Conservation (phyloP, 805 yeast genomes). For the Candida pseudofarinosa region DNA sequence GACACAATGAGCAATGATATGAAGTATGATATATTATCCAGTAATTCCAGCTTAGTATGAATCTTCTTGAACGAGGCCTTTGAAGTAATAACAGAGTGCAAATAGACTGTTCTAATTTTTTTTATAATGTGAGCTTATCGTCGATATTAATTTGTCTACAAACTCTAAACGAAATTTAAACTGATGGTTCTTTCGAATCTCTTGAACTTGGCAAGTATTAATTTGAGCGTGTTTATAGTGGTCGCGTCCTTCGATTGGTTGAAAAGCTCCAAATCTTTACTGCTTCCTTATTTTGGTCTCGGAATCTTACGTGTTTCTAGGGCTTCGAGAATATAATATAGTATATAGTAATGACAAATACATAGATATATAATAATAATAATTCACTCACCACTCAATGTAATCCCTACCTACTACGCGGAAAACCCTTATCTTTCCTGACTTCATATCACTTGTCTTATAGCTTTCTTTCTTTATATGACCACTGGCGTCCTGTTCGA, state of each 20-base stretch:
- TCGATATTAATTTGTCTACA: neutral
- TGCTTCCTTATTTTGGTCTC: conserved; percentile 6
- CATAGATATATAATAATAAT: too few species aligned
- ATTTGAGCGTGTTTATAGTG: neutral
- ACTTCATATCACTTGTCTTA: conserved; percentile 65
- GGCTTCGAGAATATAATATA: too few species aligned
- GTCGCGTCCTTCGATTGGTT: neutral
- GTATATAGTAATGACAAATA: too few species aligned
- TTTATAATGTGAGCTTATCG: neutral
- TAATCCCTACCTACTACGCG: conserved; percentile 71
- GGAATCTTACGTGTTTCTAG: conserved; percentile 3
- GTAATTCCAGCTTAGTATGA: neutral
- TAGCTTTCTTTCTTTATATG: conserved; percentile 58
- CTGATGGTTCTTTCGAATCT: neutral
- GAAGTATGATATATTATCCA: neutral
- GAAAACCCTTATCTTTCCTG: conserved; percentile 77
- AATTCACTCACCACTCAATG: conserved; percentile 75
- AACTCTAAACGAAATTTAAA: neutral
- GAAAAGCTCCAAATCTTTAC: neutral
- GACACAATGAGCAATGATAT: neutral
- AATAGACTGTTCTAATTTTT: neutral
- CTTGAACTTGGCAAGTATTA: neutral
- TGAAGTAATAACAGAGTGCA: neutral
- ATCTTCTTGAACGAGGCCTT: neutral
- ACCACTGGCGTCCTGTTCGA: conserved; percentile 51